Base-by-base conservation (phyloP, 768 basidiomycete species). In the Kwoniella heveanensis region DNA sequence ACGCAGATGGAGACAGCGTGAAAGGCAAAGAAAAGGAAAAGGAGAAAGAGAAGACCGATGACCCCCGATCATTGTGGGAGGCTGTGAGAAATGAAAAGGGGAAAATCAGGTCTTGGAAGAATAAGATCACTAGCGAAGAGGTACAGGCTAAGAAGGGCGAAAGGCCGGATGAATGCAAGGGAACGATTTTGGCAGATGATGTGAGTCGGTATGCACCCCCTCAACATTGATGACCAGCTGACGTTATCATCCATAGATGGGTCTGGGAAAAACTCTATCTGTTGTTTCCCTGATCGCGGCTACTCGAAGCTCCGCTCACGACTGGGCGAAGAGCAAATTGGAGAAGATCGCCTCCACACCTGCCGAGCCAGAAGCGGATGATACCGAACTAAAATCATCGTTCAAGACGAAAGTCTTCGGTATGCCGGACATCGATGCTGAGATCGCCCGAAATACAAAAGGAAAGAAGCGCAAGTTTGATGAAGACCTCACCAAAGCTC, bases 191-290 rank as follows among this genome's bases (percentile, higher is more conserved):
- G 57, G 96, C 96, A 9, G 96, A 99, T 81, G 96, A 99, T 83
- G 94, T 97, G 82, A 73, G 90, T 70, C 0, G 13, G 15, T 26
- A 15, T 1, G 8, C 9, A 24, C n/a, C 55, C 24, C 22, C 36
- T 21, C 8, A n/a, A 25, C 24, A 22, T 21, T 36, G 21, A 13
- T 27, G 1, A 25, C 17, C 25, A 13, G 60, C 61, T 57, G 61
- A 62, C 61, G 13, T 7, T 44, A 44, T 3, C 22, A 51, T n/a
- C 8, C 36, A 2, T 12, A 96, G 93, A 97, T 96, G 94, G 95
- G 95, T 70, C 86, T 99, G 27, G 95, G 95, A 19, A 98, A 98
- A 81, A 98, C 95, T 0, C 92, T 98, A 56, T 91, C 92, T 29
- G 91, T 94, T 65, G 90, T 98, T 25, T 90, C 95, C 17, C 84